These are phyloP conservation scores for Coccinonectria pachysandricola DNA, from an alignment of 2,329 filamentous ascomycete species.

Conservation along the genomic window DNA sequence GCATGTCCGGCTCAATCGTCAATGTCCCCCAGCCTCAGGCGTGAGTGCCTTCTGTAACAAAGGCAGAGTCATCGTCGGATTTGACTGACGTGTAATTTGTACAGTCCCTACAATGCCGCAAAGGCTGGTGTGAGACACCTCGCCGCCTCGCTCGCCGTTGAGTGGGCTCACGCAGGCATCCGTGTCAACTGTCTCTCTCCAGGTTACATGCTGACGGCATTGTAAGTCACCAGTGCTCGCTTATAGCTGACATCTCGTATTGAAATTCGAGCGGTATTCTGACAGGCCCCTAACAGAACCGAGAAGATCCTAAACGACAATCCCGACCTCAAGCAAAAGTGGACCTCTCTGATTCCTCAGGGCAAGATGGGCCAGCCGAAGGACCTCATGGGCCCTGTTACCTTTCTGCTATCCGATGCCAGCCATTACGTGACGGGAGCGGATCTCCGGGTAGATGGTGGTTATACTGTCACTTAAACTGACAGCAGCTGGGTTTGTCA, in stretches of 20 bases:
- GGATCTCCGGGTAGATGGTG: constrained; percentile 74
- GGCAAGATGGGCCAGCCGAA: constrained; percentile 89
- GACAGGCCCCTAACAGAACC: too few species aligned
- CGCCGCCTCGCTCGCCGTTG: constrained; percentile 77
- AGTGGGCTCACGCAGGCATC: constrained; percentile 83
- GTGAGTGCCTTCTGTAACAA: constrained; percentile 33
- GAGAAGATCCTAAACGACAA: constrained; percentile 92
- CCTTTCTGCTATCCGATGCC: constrained; percentile 75
- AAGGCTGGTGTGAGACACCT: constrained; percentile 90
- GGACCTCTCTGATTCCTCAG: constrained; percentile 84
- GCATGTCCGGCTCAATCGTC: constrained; percentile 89
- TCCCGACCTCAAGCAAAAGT: constrained; percentile 78
- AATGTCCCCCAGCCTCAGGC: constrained; percentile 92
- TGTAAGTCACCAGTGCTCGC: constrained; percentile 60
- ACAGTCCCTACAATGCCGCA: constrained; percentile 74
- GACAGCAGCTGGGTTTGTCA: background rate
- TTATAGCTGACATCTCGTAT: too few species aligned
- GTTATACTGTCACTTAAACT: constrained; percentile 68
- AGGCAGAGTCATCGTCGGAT: too few species aligned
- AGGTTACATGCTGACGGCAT: constrained; percentile 89
- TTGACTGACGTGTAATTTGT: too few species aligned
- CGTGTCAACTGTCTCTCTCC: constrained; percentile 92
- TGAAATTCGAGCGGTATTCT: too few species aligned
- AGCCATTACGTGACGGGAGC: constrained; percentile 62
- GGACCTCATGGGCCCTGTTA: constrained; percentile 88